Percentiles rank a stretch among this genome's conserved stretches.
Evolutionary conservation across 2,329 filamentous ascomycete genomes (phyloP).

Genomic region (Mycosphaerella arachidis): DNA sequence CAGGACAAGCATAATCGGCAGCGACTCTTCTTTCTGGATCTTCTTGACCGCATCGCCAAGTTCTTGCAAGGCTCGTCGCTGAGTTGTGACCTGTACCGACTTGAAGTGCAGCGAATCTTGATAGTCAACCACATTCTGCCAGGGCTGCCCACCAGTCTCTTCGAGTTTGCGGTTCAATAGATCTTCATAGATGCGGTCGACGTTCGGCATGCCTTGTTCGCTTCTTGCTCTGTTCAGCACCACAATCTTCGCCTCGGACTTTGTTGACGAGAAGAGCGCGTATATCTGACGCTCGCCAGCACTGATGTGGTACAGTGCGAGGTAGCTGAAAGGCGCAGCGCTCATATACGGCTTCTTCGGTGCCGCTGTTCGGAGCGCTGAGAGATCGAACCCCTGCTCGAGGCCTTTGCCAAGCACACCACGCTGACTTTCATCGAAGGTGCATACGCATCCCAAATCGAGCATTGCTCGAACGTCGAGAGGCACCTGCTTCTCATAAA

Average conservation of each 20-base stretch:
- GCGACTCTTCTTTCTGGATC: conserved; percentile 76
- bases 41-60: conserved; percentile 85
- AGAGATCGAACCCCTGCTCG: conserved; percentile 88
- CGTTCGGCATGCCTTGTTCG: conserved; percentile 79
- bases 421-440: conserved; percentile 83
- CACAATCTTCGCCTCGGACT: conserved; percentile 75
- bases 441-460: conserved; percentile 84
- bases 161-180: conserved; percentile 61
- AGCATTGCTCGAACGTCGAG: conserved; percentile 82
- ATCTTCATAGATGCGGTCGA: conserved; percentile 82
- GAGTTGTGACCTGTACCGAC: conserved; percentile 80
- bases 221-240: conserved; percentile 82
- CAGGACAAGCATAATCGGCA: conserved; percentile 77
- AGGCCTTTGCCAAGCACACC: conserved; percentile 89
- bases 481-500: conserved; percentile 92
- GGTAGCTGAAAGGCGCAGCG: conserved; percentile 63
- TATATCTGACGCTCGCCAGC: conserved; percentile 91
- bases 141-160: conserved; percentile 64
- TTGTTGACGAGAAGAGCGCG: conserved; percentile 81
- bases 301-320: conserved; percentile 89
- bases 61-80: conserved; percentile 82
- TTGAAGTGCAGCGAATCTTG: conserved; percentile 83
- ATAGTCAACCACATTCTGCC: conserved; percentile 80
- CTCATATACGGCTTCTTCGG: conserved; percentile 71
- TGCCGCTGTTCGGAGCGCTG: conserved; percentile 64